Conservation (phyloP, 139 green algal species). For the Coelastrella sp. region DNA sequence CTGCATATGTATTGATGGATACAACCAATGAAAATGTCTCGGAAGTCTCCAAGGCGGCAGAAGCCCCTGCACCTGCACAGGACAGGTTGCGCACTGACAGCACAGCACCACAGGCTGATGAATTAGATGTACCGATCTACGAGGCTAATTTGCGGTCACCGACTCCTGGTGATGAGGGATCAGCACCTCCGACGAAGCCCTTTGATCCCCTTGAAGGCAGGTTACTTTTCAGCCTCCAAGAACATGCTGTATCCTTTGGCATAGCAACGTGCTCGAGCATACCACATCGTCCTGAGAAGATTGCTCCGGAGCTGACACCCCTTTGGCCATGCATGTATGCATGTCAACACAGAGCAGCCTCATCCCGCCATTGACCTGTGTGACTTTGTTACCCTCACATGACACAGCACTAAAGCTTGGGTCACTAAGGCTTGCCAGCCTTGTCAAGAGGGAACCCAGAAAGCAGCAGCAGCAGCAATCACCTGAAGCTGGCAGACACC, state of each 20-base stretch:
- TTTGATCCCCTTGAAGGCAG: constrained; percentile 31
- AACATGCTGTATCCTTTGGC: no score
- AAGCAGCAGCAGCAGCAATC: neutral
- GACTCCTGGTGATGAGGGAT: neutral
- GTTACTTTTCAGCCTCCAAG: neutral
- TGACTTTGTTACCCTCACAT: no score
- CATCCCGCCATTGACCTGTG: no score
- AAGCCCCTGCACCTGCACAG: neutral
- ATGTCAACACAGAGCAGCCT: no score
- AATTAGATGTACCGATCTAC: neutral
- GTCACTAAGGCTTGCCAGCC: constrained; percentile 34
- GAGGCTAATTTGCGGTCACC: neutral
- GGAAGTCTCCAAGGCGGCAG: neutral
- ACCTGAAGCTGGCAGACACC: neutral
- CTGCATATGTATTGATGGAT: neutral
- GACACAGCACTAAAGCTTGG: constrained; percentile 37
- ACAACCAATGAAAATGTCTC: neutral
- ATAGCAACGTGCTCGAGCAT: no score
- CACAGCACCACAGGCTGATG: neutral
- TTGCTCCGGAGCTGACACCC: no score
- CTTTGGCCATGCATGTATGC: no score
- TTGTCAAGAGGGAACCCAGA: constrained; percentile 13
- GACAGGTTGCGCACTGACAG: neutral
- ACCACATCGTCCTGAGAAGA: no score
- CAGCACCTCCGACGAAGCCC: neutral